Percentiles rank a stretch among this genome's conserved stretches.
These are phyloP conservation scores for Kwoniella heveanensis DNA, from an alignment of 768 basidiomycete genomes.

Conservation along the genomic window DNA sequence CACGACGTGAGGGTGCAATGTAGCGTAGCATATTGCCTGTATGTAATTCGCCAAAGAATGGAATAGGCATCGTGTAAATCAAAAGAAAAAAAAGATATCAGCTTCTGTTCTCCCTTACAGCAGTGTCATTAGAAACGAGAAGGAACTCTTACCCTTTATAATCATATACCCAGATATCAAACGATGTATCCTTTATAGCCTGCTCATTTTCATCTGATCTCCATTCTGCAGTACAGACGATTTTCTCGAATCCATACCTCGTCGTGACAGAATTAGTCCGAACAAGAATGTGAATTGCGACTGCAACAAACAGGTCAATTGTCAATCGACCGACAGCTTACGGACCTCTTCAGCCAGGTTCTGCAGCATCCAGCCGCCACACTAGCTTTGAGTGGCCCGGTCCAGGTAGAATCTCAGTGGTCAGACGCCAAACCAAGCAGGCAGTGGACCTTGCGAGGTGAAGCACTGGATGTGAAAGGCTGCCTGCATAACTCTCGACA, in stretches of 20 bases:
- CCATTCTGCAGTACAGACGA: too few relatives aligned
- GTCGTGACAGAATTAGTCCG: neutral
- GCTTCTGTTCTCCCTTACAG: neutral
- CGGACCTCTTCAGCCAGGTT: too few relatives aligned
- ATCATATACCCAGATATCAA: neutral
- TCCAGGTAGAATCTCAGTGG: neutral
- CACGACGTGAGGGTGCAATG: neutral
- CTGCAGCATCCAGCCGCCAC: too few relatives aligned
- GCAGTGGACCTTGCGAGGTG: too few relatives aligned
- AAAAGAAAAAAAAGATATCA: neutral
- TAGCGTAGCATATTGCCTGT: neutral
- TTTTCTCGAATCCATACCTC: neutral
- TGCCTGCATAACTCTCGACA: conserved; percentile 38
- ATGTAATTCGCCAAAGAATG: neutral
- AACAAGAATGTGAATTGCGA: neutral
- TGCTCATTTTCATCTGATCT: neutral
- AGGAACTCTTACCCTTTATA: neutral
- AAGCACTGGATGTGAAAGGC: conserved; percentile 5
- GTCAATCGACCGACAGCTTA: neutral
- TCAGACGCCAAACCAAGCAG: neutral
- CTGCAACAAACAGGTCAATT: neutral
- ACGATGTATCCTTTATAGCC: neutral
- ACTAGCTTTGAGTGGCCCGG: neutral
- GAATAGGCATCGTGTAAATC: neutral
- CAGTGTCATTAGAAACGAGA: neutral